phyloP scores from a whole-genome alignment of 1,284 basidiomycete species.

The Puccinia novopanici region DNA sequence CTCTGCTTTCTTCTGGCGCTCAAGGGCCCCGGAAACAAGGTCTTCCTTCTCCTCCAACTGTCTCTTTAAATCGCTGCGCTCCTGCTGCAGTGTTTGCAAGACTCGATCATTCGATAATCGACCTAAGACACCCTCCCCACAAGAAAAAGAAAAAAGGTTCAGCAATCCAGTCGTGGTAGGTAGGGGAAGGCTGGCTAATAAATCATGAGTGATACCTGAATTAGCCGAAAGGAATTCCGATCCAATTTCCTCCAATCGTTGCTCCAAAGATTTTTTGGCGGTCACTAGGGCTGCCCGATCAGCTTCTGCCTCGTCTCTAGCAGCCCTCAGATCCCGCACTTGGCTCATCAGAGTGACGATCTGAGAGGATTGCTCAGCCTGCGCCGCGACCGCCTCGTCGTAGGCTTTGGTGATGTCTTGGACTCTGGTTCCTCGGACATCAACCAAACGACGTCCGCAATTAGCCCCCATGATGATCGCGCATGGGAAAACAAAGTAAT shows the following conservation, averaged over 20 bases:
- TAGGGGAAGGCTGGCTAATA: neutral
- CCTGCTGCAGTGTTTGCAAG: constrained; percentile 71
- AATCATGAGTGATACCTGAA: constrained; percentile 60
- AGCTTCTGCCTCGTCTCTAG: constrained; percentile 79
- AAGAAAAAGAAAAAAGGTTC: neutral
- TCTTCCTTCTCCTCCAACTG: constrained; percentile 76
- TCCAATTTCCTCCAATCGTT: constrained; percentile 76
- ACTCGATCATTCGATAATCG: constrained; percentile 70
- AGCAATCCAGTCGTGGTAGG: neutral
- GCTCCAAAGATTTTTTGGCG: constrained; percentile 75
- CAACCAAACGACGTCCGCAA: neutral
- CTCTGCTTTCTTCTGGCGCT: constrained; percentile 78
- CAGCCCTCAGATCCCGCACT: constrained; percentile 76
- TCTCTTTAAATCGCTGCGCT: constrained; percentile 78
- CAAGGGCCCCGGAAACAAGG: constrained; percentile 70
- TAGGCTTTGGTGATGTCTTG: constrained; percentile 74
- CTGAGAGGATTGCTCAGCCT: constrained; percentile 77
- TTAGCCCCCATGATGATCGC: neutral
- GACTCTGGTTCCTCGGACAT: constrained; percentile 60
- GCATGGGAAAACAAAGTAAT: constrained; percentile 74
- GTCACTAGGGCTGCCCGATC: constrained; percentile 76
- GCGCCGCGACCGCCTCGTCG: constrained; percentile 71
- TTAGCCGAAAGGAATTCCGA: constrained; percentile 71
- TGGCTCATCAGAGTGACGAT: constrained; percentile 79
- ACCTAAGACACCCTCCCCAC: constrained; percentile 15